These are phyloP conservation scores for Xylaria venustula DNA, from an alignment of 495 filamentous ascomycete genomes.

Conservation along the genomic window DNA sequence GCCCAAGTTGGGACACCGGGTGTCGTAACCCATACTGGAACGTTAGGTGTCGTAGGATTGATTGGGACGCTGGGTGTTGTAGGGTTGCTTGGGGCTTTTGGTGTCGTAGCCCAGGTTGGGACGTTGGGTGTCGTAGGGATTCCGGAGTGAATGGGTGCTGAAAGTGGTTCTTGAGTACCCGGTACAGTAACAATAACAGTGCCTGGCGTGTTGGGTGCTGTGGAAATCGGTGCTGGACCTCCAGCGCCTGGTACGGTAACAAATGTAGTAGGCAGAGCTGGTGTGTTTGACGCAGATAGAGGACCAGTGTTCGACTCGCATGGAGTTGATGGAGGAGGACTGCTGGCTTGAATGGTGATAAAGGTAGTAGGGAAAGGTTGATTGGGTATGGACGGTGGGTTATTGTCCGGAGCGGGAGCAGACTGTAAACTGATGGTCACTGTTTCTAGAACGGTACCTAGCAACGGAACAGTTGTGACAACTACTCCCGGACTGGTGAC, in stretches of 20 bases:
- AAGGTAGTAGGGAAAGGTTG: conserved; percentile 13
- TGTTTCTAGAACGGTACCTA: conserved; percentile 11
- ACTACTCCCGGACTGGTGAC: neutral
- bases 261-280: conserved; percentile 1
- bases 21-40: neutral
- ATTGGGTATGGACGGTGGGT: neutral
- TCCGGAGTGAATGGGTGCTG: neutral
- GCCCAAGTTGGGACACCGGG: neutral
- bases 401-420: neutral
- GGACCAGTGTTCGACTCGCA: conserved; percentile 7
- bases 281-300: conserved; percentile 1
- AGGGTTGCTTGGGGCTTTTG: neutral
- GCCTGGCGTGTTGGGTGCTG: neutral
- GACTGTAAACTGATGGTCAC: neutral
- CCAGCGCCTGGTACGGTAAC: neutral
- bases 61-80: neutral
- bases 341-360: conserved; percentile 12
- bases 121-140: neutral
- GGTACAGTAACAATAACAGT: conserved; percentile 2
- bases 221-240: neutral
- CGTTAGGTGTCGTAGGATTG: neutral
- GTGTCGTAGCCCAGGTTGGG: neutral
- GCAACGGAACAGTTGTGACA: conserved; percentile 1
- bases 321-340: conserved; percentile 1
- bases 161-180: neutral